A percentile compares a stretch with the other conserved stretches of the same genome.
Conservation (phyloP, 768 basidiomycete genomes). For the Sistotremastrum niveocremeum region DNA sequence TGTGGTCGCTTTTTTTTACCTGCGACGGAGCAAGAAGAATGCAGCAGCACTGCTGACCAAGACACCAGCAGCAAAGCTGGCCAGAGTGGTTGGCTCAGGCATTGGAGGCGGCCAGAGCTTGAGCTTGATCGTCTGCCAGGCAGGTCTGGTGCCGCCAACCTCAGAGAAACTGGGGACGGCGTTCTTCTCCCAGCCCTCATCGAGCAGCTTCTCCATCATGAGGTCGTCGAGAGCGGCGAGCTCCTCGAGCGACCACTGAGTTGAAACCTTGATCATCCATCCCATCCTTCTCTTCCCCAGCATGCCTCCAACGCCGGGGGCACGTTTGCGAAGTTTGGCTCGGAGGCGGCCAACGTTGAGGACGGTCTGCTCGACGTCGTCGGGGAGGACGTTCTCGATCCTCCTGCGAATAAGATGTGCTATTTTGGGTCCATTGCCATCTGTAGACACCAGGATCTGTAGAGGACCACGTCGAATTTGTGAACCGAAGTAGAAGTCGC, state of each 20-base stretch:
- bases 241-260: constrained; percentile 74
- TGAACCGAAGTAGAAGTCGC: constrained; percentile 98
- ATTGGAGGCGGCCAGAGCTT: too few relatives aligned
- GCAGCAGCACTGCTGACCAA: too few relatives aligned
- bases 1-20: too few relatives aligned
- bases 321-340: constrained; percentile 56
- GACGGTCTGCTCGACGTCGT: constrained; percentile 63
- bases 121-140: too few relatives aligned
- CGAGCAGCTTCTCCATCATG: constrained; percentile 51
- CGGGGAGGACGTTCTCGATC: constrained; percentile 57
- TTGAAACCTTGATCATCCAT: constrained; percentile 85
- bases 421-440: constrained; percentile 84
- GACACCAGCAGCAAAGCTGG: too few relatives aligned
- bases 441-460: constrained; percentile 93
- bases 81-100: too few relatives aligned
- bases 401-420: constrained; percentile 67
- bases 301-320: constrained; percentile 70
- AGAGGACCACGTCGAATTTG: constrained; percentile 83
- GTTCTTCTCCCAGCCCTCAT: constrained; percentile 76
- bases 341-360: constrained; percentile 67
- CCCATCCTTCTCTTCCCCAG: constrained; percentile 72
- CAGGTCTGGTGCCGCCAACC: constrained; percentile 13
- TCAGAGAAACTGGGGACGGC: constrained; percentile 31
- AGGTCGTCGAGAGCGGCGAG: constrained; percentile 55
- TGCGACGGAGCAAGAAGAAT: too few relatives aligned